Base-by-base conservation (phyloP, 108 stramenopile genomes). In the Cyclotella sp. region DNA sequence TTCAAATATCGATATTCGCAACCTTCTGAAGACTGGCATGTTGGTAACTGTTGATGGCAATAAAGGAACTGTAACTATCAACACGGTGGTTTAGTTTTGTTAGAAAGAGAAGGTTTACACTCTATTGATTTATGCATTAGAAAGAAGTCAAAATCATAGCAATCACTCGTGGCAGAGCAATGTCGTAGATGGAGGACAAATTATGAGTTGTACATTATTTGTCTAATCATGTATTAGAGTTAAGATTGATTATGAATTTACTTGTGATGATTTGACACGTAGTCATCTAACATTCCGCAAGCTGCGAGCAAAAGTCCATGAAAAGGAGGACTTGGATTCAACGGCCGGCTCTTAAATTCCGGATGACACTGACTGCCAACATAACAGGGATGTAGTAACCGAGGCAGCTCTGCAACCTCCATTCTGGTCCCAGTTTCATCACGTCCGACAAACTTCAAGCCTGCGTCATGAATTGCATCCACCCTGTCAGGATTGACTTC, bases 351-450 rank as follows among this genome's bases (percentile, higher is more conserved):
- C 84, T 96, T 88, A 86, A 99, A 98, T 85, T 99, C 99, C 7
- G 99, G 99, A 86, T 99, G 99, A 84, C 96, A 99, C 84, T 99
- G 99, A 58, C 89, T 92, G 21, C 97, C 99, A 18, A 98, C 94
- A 83, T 98, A 99, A 85, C 91, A 99, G 1, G 98, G 97, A 83
- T 99, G 99, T 30, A 62, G 51, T 9, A 72, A 78, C 8, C 86
- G 74, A 14, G 97, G 95, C 46, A 98, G 78, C 86, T 99, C 99
- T 14, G 93, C 94, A 69, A 99, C 96, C 76, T 99, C 99, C 99
- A 99, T 99, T 41, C 99, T 89, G 60, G 90, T 82, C 9, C 91
- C 93, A 19, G 91, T 90, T 67, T 97, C 95, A 74, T 92, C 94
- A 45, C 91, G 87, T 29, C 99, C 99, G 5, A 97, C 96, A 73